Evolutionary conservation across 164 flowering plant species (phyloP), one percentile per base, ranked within the genome.

Genomic region (Vitis rupestris): DNA sequence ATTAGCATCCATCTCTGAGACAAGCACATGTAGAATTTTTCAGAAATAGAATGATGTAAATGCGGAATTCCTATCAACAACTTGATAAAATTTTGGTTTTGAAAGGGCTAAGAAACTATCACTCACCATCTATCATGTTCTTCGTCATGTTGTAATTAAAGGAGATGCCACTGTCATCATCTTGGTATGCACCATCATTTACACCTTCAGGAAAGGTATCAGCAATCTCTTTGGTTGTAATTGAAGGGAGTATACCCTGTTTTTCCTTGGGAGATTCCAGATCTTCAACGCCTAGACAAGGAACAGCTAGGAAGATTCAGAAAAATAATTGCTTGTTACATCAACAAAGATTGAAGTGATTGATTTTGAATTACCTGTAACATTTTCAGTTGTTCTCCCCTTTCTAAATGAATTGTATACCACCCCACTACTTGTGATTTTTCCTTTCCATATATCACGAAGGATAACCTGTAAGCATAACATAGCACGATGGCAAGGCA

Each of bases 361-460:
- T 27, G 50, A 13, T 49, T n/a, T 23, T 16, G 29, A 53, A 69
- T 19, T 80, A 92, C 97, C 91, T 69, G 81, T 10, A 16, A 69
- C 53, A 79, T 66, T 64, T n/a, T 84, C 87, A 76, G 57, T 71
- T 59, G 76, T 70, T 64, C 75, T 80, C 16, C 76, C 85, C 59
- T 86, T 84, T 69, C 79, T 77, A 56, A 66, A 72, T 55, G 94
- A 72, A 75, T 76, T 82, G 76, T 82, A 79, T 1, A 65, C 63
- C 48, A 77, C 88, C 53, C 79, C 94, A 72, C 98, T 86, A 69
- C 80, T 77, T 4, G 73, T 86, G 52, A 88, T 74, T 77, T 83
- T 87, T 13, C 99, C 99, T 64, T 80, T 86, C 87, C 86, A 83
- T 64, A 95, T 87, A 70, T 87, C 92, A 63, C 75, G 68, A 63